Conservation (phyloP, 495 filamentous ascomycete species). For the Usnea hakonensis region DNA sequence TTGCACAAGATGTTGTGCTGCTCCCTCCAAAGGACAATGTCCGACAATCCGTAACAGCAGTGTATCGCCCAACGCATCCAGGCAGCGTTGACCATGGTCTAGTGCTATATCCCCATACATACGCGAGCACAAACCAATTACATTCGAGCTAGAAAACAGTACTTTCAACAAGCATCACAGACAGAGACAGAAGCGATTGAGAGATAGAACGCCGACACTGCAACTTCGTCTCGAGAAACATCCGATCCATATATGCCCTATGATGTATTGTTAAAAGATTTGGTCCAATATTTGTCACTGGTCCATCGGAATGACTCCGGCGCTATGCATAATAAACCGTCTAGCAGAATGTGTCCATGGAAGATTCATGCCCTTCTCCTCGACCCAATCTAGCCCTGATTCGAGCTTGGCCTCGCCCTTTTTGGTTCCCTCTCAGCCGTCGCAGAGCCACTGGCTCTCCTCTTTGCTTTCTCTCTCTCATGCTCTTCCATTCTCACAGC, state of each 20-base stretch:
- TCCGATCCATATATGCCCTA: not conserved
- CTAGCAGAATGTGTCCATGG: not conserved
- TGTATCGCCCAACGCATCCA: too few species aligned
- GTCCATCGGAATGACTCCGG: slow-evolving; percentile 2
- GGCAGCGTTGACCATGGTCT: too few species aligned
- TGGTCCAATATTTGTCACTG: not conserved
- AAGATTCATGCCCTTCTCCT: slow-evolving; percentile 3
- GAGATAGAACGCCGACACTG: not conserved
- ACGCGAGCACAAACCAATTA: too few species aligned
- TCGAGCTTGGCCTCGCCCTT: slow-evolving; percentile 18
- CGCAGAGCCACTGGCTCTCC: slow-evolving; percentile 28
- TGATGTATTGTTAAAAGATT: not conserved
- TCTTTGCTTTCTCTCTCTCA: slow-evolving; percentile 47
- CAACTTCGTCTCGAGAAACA: not conserved
- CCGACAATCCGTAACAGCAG: too few species aligned
- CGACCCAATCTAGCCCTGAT: slow-evolving; percentile 18
- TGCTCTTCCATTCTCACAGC: slow-evolving; percentile 35
- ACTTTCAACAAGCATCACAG: not conserved
- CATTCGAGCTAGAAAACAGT: not conserved
- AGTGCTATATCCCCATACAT: too few species aligned
- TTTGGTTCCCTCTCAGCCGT: slow-evolving; percentile 22
- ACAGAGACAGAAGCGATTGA: not conserved
- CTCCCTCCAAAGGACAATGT: too few species aligned
- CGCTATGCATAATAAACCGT: slow-evolving; percentile 16
- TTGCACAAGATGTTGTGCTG: too few species aligned